Percentiles rank a stretch among this genome's conserved stretches.
phyloP scores from a whole-genome alignment of 2,329 filamentous ascomycete genomes.

The Colletotrichum falcatum region DNA sequence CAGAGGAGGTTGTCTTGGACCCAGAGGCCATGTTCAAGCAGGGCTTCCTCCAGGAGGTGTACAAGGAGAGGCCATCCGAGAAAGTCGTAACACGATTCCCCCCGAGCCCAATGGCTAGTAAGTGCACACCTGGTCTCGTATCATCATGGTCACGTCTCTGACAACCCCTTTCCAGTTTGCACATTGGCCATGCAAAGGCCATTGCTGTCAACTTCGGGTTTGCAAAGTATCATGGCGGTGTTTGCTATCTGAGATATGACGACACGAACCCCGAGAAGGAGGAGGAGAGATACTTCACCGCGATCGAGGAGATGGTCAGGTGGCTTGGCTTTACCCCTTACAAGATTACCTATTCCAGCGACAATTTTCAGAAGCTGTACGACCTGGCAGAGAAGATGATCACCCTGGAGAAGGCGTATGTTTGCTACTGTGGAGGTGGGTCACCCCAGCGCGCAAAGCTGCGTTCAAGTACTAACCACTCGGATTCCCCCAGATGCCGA shows the following conservation, averaged over 20 bases:
- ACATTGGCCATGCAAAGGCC: conserved; percentile 91
- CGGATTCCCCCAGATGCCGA: conserved; percentile 71
- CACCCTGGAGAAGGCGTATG: conserved; percentile 76
- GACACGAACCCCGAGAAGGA: conserved; percentile 97
- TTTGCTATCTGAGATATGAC: conserved; percentile 77
- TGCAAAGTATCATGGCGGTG: conserved; percentile 82
- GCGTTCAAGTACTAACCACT: conserved; percentile 9
- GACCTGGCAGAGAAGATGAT: conserved; percentile 90
- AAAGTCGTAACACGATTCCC: conserved; percentile 80
- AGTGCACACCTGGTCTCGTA: conserved; percentile 68
- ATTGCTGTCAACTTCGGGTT: conserved; percentile 98
- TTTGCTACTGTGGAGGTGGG: conserved; percentile 83
- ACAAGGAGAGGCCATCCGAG: conserved; percentile 73
- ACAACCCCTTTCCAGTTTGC: conserved; percentile 23
- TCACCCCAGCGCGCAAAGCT: no score
- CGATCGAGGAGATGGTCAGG: conserved; percentile 87
- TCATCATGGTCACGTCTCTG: conserved; percentile 50
- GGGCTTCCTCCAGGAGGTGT: conserved; percentile 80
- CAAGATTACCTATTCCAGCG: conserved; percentile 86
- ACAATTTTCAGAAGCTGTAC: conserved; percentile 90
- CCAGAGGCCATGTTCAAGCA: conserved; percentile 82
- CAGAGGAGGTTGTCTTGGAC: conserved; percentile 60
- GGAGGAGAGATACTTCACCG: conserved; percentile 87
- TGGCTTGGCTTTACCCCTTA: conserved; percentile 75
- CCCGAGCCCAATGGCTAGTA: conserved; percentile 89